Evolutionary conservation across 2,329 filamentous ascomycete genomes (phyloP), one percentile per base, ranked within the genome.

Genomic region (Pezicula carpinea): DNA sequence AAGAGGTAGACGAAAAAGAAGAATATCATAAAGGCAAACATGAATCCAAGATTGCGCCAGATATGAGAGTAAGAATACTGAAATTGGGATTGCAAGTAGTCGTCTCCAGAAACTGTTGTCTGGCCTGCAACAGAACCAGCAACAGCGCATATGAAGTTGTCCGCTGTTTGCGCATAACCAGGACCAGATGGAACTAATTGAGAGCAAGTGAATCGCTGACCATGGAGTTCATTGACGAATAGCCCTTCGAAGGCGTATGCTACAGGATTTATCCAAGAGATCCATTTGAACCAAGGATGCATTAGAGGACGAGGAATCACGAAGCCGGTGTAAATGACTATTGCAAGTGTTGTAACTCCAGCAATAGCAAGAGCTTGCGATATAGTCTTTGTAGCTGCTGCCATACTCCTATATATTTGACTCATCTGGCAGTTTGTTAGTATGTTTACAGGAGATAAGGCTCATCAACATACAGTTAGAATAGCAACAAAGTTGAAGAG

Each of bases 221-320:
- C 1, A 34, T 54, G 52, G n/a, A 95, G 93, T 65, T 96, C 90
- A 65, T 95, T 95, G 53, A 88, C 77, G 74, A 92, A 84, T 18
- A 95, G 74, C 0, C 82, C 73, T 64, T 95, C 89, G 59, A 95
- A 95, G 0, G 82, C 80, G 53, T 95, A 95, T 1, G 80, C 81
- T 7, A 95, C 76, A 2, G 59, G 59, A 46, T 63, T 62, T 15
- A 64, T 59, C 52, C 87, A 92, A 61, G 84, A 85, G 53, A 95
- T 80, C 89, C 89, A 95, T 52, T 82, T 77, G 58, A 85, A 87
- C 87, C 89, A 95, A 2, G 72, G 79, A 6, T 85, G 75, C 87
- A 95, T 93, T 63, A 49, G 81, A 14, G 61, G 59, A 2, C 64
- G 61, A 13, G 68, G 66, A 17, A 69, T 23, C 5, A 23, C 64